Evolutionary conservation across 78 protist species (phyloP), one percentile per base, ranked within the genome.

Genomic region (Creolimax fragrantissima): DNA sequence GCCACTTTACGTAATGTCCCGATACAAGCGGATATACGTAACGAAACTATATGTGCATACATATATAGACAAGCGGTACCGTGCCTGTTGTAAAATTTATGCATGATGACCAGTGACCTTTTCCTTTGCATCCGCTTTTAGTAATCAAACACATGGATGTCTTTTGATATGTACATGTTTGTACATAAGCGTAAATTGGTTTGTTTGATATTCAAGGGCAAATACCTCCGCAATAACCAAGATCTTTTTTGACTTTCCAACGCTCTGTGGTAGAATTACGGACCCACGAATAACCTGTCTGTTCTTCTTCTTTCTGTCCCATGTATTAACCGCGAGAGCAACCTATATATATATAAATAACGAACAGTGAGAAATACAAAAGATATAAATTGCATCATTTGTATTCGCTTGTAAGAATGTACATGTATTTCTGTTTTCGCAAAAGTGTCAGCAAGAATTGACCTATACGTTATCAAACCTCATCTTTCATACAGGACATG

Each of bases 231-330:
- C 86, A 32, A 83, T 35, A 32, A 83, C 86, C 7, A 6, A 11
- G 1, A 83, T 83, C 7, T 83, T 83, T 41, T 83, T 83, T 5
- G 35, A 6, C 86, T 83, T 83, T 24, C 86, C 86, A 6, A 83
- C 86, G 5, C 44, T 6, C 86, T 24, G 35, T 5, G 86, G 86
- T 35, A 83, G 7, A 11, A 83, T 6, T 0, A 24, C 86, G 5
- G 42, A 35, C 7, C 86, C 86, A 41, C 86, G 86, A 5, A 83
- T 11, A 39, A 83, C 37, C 7, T 83, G 86, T 6, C 86, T 6
- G 86, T 83, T 83, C 86, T 83, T 83, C 35, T 83, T 83, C 86
- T 83, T 83, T 41, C 37, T 83, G 86, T 83, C 86, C 86, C 86
- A 83, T 24, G 86, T 83, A 1, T 83, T 83, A 24, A 83, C 42